phyloP scores from a whole-genome alignment of 2,329 filamentous ascomycete species.

The Clarireedia homoeocarpa region DNA sequence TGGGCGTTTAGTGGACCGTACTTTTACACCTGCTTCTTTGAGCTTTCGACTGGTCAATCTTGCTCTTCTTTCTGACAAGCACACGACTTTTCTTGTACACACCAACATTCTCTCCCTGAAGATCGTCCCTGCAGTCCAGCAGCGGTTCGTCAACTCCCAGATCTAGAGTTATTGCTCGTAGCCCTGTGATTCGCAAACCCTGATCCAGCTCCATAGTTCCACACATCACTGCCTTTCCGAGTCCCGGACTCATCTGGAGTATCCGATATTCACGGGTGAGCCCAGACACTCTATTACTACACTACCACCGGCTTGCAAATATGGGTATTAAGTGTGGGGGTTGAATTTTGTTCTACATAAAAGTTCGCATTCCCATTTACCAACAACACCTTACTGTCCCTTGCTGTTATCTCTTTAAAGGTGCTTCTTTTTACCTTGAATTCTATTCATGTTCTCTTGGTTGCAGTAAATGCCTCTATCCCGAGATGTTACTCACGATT shows the following conservation, averaged over 20 bases:
- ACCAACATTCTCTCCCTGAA: slow-evolving; percentile 12
- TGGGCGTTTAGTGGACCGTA: slow-evolving; percentile 14
- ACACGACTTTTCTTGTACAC: slow-evolving; percentile 16
- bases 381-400: slow-evolving; percentile 16
- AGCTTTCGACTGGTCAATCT: slow-evolving; percentile 9
- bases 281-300: slow-evolving; percentile 16
- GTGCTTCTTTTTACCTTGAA: slow-evolving; percentile 19
- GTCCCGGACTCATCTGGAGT: slow-evolving; percentile 18
- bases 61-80: slow-evolving; percentile 16
- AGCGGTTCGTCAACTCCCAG: slow-evolving; percentile 15
- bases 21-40: slow-evolving; percentile 11
- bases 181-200: slow-evolving; percentile 23
- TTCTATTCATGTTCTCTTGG: slow-evolving; percentile 25
- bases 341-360: slow-evolving; percentile 21
- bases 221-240: slow-evolving; percentile 18
- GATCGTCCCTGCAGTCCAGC: slow-evolving; percentile 24
- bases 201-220: slow-evolving; percentile 20
- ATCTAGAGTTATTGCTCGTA: slow-evolving; percentile 19
- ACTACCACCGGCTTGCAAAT: slow-evolving; percentile 20
- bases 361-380: slow-evolving; percentile 22
- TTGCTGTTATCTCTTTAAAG: slow-evolving; percentile 20
- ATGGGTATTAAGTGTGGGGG: slow-evolving; percentile 23
- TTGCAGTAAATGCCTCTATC: slow-evolving; percentile 22
- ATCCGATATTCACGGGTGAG: slow-evolving; percentile 15
- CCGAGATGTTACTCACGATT: slow-evolving; percentile 43